Percentiles rank a stretch among this genome's conserved stretches.
These are phyloP conservation scores for Paecilomyces variotii DNA, from an alignment of 2,329 filamentous ascomycete species.

Conservation along the genomic window DNA sequence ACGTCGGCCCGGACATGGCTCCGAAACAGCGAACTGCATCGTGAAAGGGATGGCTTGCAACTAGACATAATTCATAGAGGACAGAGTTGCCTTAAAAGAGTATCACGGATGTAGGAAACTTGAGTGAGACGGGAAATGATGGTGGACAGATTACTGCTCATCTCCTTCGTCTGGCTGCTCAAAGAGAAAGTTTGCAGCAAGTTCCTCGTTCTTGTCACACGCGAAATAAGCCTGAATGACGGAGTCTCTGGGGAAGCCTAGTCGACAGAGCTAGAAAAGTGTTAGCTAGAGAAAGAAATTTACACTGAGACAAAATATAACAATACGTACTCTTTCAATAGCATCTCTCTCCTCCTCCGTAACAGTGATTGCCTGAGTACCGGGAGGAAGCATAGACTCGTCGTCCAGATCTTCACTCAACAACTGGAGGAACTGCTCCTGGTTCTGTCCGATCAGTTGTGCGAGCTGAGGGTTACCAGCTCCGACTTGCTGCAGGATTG, in stretches of 20 bases:
- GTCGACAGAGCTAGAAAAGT: slow-evolving; percentile 64
- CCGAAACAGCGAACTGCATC: neutral
- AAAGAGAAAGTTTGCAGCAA: slow-evolving; percentile 96
- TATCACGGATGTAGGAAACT: neutral
- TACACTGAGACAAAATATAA: neutral
- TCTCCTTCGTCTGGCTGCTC: slow-evolving; percentile 84
- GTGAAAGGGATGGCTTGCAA: neutral
- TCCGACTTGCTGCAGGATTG: slow-evolving; percentile 91
- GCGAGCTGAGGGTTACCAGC: slow-evolving; percentile 92
- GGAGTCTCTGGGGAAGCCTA: slow-evolving; percentile 86
- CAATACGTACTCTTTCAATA: slow-evolving; percentile 72
- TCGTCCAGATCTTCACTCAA: slow-evolving; percentile 82
- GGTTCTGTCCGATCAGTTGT: slow-evolving; percentile 82
- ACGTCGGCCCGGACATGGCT: neutral
- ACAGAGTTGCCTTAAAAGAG: neutral
- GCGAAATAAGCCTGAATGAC: slow-evolving; percentile 98
- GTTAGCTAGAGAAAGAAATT: slow-evolving; percentile 9
- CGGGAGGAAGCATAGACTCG: slow-evolving; percentile 69
- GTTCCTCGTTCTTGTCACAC: slow-evolving; percentile 98
- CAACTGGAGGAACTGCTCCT: slow-evolving; percentile 85
- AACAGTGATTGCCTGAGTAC: slow-evolving; percentile 80
- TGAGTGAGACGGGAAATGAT: neutral
- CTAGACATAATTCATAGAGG: neutral
- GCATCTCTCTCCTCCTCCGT: slow-evolving; percentile 95
- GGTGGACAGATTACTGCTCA: slow-evolving; percentile 20